A percentile compares a stretch with the other conserved stretches of the same genome.
These are phyloP conservation scores for Aspergillus sp. DNA, from an alignment of 2,329 filamentous ascomycete genomes.

Conservation along the genomic window DNA sequence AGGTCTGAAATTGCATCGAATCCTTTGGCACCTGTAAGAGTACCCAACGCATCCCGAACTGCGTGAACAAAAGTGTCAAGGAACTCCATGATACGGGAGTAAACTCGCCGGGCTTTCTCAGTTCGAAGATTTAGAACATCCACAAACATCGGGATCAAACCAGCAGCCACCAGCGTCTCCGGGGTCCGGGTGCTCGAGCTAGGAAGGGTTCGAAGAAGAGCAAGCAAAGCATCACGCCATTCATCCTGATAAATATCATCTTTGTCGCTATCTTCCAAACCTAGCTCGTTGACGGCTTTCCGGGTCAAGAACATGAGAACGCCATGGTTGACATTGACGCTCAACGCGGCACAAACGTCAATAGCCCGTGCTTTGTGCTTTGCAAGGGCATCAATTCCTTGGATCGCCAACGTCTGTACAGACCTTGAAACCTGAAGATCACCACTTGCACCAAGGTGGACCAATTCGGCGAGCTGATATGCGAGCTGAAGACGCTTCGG, in stretches of 20 bases:
- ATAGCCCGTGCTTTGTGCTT: constrained; percentile 69
- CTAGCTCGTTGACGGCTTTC: constrained; percentile 82
- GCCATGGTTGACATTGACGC: constrained; percentile 93
- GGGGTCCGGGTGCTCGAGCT: constrained; percentile 67
- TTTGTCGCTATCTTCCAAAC: constrained; percentile 52
- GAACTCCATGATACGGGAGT: constrained; percentile 79
- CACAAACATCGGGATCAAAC: constrained; percentile 82
- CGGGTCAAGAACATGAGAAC: constrained; percentile 88
- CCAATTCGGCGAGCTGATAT: constrained; percentile 86
- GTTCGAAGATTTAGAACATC: constrained; percentile 84
- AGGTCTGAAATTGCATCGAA: constrained; percentile 88
- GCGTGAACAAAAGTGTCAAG: constrained; percentile 84
- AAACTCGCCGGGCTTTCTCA: constrained; percentile 72
- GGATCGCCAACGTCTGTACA: constrained; percentile 77
- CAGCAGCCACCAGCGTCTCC: constrained; percentile 80
- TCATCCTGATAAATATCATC: constrained; percentile 69
- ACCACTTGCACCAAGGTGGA: constrained; percentile 73
- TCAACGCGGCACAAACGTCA: constrained; percentile 86
- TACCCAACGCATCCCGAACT: constrained; percentile 77
- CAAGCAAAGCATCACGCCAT: constrained; percentile 87
- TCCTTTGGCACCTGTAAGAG: constrained; percentile 75
- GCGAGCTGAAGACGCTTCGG: constrained; percentile 83
- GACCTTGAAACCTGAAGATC: constrained; percentile 64
- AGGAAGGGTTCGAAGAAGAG: constrained; percentile 77
- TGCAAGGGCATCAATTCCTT: constrained; percentile 78